phyloP scores from a whole-genome alignment of 2,329 filamentous ascomycete species.

The Beauveria varroae region DNA sequence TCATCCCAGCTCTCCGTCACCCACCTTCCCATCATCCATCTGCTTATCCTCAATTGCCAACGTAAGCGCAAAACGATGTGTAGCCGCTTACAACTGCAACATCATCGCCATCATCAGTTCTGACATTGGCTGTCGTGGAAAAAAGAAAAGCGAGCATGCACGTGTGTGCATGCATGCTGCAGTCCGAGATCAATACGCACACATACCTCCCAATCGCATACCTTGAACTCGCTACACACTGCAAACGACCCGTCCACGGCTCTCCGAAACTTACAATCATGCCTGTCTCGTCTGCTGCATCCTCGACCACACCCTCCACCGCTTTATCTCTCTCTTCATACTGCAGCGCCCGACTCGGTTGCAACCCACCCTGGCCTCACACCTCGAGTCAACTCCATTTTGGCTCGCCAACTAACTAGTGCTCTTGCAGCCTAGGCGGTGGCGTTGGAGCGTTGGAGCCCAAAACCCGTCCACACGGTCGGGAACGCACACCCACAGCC shows the following conservation, averaged over 20 bases:
- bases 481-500: slow-evolving; percentile 9
- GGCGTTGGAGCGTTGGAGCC: slow-evolving; percentile 9
- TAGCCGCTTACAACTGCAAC: not conserved
- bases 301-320: not conserved
- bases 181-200: slow-evolving; percentile 2
- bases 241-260: not conserved
- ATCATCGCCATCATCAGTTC: not conserved
- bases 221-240: not conserved
- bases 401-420: not conserved
- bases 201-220: not conserved
- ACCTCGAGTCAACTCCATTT: slow-evolving; percentile 4
- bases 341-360: slow-evolving; percentile 7
- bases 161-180: slow-evolving; percentile 1
- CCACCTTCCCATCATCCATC: not conserved
- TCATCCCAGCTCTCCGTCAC: not conserved
- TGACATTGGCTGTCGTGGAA: not conserved
- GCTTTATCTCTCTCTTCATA: not conserved
- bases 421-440: slow-evolving; percentile 3
- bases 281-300: not conserved
- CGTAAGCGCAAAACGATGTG: not conserved
- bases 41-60: not conserved
- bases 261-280: not conserved
- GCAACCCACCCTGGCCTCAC: not conserved
- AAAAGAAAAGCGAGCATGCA: slow-evolving; percentile 4
- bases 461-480: slow-evolving; percentile 10